These are phyloP conservation scores for Pichia sporocuriosa DNA, from an alignment of 805 yeast species.

Conservation along the genomic window DNA sequence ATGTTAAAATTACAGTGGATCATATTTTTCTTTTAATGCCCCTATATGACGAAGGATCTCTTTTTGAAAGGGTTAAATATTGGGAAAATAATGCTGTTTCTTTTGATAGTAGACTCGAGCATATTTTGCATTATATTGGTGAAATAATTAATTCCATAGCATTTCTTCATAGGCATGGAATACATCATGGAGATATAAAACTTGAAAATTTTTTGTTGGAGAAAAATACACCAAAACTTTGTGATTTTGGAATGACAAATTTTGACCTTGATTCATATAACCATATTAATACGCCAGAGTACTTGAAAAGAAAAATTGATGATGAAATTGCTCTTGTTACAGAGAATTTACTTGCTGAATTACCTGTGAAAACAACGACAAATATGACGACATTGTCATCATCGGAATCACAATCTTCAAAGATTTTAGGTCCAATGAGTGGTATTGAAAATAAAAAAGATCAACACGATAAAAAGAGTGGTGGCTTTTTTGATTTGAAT, in stretches of 20 bases:
- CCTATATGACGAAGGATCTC: conserved; percentile 66
- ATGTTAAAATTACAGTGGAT: conserved; percentile 52
- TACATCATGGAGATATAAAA: conserved; percentile 80
- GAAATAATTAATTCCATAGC: conserved; percentile 55
- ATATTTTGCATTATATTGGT: conserved; percentile 33
- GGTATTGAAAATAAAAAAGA: background rate
- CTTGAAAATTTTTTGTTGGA: conserved; percentile 72
- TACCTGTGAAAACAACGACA: too few relatives aligned
- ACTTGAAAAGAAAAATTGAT: too few relatives aligned
- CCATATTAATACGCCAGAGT: background rate
- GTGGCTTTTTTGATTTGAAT: too few relatives aligned
- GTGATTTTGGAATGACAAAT: conserved; percentile 85
- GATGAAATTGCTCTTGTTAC: too few relatives aligned
- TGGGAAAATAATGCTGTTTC: conserved; percentile 43
- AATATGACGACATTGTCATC: conserved; percentile 2
- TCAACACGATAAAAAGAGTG: too few relatives aligned
- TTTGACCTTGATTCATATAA: conserved; percentile 11
- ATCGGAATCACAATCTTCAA: conserved; percentile 4
- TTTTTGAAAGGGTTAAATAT: conserved; percentile 63
- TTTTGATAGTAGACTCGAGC: conserved; percentile 11
- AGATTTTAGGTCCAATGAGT: background rate
- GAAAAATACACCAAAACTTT: conserved; percentile 44
- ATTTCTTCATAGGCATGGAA: conserved; percentile 55
- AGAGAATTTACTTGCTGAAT: background rate
- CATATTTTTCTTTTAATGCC: conserved; percentile 66